Percentiles rank a stretch among this genome's conserved stretches.
Evolutionary conservation across 164 flowering plant genomes (phyloP).

Genomic region (Sextonia rubra): DNA sequence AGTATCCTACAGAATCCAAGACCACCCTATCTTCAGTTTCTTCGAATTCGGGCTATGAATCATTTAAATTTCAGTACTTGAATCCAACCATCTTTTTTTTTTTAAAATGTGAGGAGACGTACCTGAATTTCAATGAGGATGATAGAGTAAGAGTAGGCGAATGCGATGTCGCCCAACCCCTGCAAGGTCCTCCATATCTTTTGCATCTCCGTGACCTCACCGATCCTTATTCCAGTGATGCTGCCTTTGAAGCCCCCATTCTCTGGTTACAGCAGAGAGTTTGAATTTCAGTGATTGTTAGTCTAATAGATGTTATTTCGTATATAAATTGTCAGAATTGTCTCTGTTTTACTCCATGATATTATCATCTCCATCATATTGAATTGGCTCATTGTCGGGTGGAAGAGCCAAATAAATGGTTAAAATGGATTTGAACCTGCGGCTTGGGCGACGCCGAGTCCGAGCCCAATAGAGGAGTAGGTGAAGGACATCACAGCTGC

Average conservation of each 20-base stretch:
- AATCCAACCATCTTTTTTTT: background rate
- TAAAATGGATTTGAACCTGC: slow-evolving; percentile 26
- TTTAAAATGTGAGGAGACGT: background rate
- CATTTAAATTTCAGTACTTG: background rate
- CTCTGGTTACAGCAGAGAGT: slow-evolving; percentile 14
- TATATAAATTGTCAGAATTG: too few species aligned
- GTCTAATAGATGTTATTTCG: background rate
- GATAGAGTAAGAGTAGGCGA: slow-evolving; percentile 57
- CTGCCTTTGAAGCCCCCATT: slow-evolving; percentile 41
- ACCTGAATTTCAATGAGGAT: slow-evolving; percentile 70
- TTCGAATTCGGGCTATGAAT: background rate
- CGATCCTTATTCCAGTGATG: slow-evolving; percentile 55
- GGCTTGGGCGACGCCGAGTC: slow-evolving; percentile 46
- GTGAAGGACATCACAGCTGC: slow-evolving; percentile 69
- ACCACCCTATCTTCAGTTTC: background rate
- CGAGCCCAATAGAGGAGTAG: slow-evolving; percentile 50
- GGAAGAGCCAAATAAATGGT: background rate
- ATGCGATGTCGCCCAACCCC: slow-evolving; percentile 71
- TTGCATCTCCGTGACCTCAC: slow-evolving; percentile 37
- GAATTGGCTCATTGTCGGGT: background rate
- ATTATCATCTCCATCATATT: too few species aligned
- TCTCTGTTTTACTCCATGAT: too few species aligned
- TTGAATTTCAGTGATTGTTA: background rate
- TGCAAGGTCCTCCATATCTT: slow-evolving; percentile 69
- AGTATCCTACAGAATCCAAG: slow-evolving; percentile 40